Base-by-base conservation (phyloP, 371 early-diverging fungal genomes). In the Coemansia sp. region DNA sequence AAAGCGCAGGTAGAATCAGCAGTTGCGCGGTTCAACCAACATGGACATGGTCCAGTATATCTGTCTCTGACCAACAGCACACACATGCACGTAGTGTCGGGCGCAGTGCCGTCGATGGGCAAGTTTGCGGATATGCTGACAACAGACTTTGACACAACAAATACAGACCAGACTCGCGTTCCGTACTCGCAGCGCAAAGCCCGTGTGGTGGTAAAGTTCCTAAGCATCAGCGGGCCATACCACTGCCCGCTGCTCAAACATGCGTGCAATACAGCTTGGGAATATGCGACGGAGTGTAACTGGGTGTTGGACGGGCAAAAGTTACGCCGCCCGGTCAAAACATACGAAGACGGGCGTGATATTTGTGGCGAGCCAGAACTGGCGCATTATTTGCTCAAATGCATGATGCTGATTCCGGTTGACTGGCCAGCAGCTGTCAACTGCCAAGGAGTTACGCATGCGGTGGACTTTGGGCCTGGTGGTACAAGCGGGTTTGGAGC, bases 381-480 rank as follows among this genome's bases (percentile, higher is more conserved):
- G 8, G 45, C 67, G 16, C 65, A 81, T 55, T 87, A 88, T 50
- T 82, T 97, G 67, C 86, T 92, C 16, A 84, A 88, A 42, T 88
- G 90, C 73, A 93, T 94, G 74, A 92, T 90, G 71, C 81, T 84
- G 10, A 81, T 84, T 62, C 90, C 92, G 22, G 92, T 95, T 16
- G 83, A 93, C 80, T 97, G 97, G 97, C 91, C 92, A 61, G 84
- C 82, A 69, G 94, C 95, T 13, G 91, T 92, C 50, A 82, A 83
- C 42, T 80, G 85, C 22, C 21, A 63, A n/a, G 83, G 82, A 26
- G 79, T 89, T 71, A 94, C 95, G 10, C 97, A 97, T 77, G 86
- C 94, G 51, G 83, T 97, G 45, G 97, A 97, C 81, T 97, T 95
- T 80, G 97, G 97, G 24, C 95, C 95, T 3, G 95, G 95, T 68